phyloP scores from a whole-genome alignment of 2,329 filamentous ascomycete species.

The Tolypocladium tropicale region DNA sequence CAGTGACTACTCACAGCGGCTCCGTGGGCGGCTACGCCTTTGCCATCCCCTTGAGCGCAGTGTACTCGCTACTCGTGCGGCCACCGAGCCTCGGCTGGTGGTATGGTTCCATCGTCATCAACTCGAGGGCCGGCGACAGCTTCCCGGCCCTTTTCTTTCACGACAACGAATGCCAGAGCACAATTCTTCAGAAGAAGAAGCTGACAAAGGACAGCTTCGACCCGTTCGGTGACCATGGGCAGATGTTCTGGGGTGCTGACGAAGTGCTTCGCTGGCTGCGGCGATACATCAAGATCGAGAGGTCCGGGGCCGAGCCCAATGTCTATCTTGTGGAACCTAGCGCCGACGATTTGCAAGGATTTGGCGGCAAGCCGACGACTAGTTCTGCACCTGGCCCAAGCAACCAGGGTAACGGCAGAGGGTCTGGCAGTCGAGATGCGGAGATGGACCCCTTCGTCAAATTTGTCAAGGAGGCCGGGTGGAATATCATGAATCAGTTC shows the following conservation, averaged over 20 bases:
- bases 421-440: constrained; percentile 44
- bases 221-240: constrained; percentile 73
- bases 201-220: constrained; percentile 77
- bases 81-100: constrained; percentile 96
- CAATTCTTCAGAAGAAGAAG: constrained; percentile 87
- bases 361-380: constrained; percentile 53
- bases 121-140: constrained; percentile 79
- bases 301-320: constrained; percentile 77
- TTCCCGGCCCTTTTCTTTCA: constrained; percentile 97
- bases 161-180: constrained; percentile 92
- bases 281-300: constrained; percentile 72
- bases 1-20: constrained; percentile 64
- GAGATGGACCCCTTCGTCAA: constrained; percentile 90
- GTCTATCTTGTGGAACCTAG: constrained; percentile 85
- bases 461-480: constrained; percentile 86
- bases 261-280: constrained; percentile 88
- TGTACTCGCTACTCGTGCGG: constrained; percentile 83
- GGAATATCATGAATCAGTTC: constrained; percentile 94
- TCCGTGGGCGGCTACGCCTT: constrained; percentile 78
- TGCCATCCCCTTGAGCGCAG: constrained; percentile 76
- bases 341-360: constrained; percentile 72
- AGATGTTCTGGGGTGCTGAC: constrained; percentile 96
- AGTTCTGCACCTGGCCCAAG: constrained; percentile 17
- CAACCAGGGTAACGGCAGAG: constrained; percentile 20
- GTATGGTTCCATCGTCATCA: constrained; percentile 94